These are phyloP conservation scores for Papiliotrema fonsecae DNA, from an alignment of 1,284 basidiomycete species.

Conservation along the genomic window DNA sequence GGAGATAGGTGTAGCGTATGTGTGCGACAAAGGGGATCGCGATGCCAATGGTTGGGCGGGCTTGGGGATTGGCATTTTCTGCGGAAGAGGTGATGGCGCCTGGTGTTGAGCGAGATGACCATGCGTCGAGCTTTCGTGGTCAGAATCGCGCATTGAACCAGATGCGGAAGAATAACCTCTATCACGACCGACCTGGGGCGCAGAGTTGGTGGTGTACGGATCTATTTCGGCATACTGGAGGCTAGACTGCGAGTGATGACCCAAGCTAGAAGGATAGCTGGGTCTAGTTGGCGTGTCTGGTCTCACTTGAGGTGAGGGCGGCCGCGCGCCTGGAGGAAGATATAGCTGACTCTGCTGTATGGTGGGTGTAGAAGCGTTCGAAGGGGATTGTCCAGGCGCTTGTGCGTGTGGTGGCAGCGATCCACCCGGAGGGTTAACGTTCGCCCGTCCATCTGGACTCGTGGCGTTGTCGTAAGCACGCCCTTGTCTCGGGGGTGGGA, in stretches of 20 bases:
- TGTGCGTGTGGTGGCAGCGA: too few species aligned
- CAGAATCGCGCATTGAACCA: slow-evolving; percentile 13
- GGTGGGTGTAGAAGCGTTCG: slow-evolving; percentile 13
- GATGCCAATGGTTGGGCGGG: slow-evolving; percentile 6
- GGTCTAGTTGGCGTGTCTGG: slow-evolving; percentile 15
- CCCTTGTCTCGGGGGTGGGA: slow-evolving; percentile 4
- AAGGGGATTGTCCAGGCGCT: slow-evolving; percentile 6
- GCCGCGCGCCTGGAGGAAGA: slow-evolving; percentile 34
- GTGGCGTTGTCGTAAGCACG: slow-evolving; percentile 7
- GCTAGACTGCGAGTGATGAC: slow-evolving; percentile 22
- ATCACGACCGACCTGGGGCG: slow-evolving; percentile 15
- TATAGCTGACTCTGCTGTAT: slow-evolving; percentile 12
- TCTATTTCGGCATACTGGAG: slow-evolving; percentile 7
- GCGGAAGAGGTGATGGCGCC: slow-evolving; percentile 5
- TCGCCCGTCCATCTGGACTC: slow-evolving; percentile 17
- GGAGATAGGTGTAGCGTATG: slow-evolving; percentile 6
- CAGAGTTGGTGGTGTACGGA: not conserved
- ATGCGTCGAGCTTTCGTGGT: slow-evolving; percentile 14
- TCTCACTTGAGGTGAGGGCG: slow-evolving; percentile 25
- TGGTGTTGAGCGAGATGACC: slow-evolving; percentile 9
- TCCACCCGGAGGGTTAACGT: too few species aligned
- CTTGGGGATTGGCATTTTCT: slow-evolving; percentile 5
- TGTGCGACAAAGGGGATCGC: slow-evolving; percentile 12
- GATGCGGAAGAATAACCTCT: slow-evolving; percentile 17
- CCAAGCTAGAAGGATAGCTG: slow-evolving; percentile 12